Evolutionary conservation across 169 alveolate genomes (phyloP).

Genomic region (Cryptosporidium bovis): DNA sequence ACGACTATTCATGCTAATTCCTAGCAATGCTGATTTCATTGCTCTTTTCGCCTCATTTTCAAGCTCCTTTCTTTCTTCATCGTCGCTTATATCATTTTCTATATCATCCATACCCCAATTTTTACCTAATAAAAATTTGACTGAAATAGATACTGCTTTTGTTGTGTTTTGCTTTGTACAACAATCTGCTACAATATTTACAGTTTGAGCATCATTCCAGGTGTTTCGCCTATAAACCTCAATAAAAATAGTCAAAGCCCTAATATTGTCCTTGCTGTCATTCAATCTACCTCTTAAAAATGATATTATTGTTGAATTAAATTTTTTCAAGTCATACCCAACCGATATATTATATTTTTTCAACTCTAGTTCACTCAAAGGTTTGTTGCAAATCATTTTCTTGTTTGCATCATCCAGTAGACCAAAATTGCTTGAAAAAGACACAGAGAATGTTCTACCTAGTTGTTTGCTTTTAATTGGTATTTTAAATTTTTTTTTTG

Average conservation of each 20-base stretch:
- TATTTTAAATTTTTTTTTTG: background rate
- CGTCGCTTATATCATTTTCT: constrained; percentile 42
- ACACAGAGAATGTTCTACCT: constrained; percentile 17
- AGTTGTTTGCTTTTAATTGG: constrained; percentile 30
- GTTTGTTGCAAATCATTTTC: background rate
- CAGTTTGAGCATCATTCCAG: constrained; percentile 78
- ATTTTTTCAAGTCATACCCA: constrained; percentile 35
- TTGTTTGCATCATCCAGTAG: background rate
- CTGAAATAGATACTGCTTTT: constrained; percentile 54
- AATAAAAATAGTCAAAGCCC: constrained; percentile 78
- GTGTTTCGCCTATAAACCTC: constrained; percentile 78
- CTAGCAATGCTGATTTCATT: constrained; percentile 57
- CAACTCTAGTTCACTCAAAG: background rate
- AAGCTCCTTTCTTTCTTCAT: constrained; percentile 51
- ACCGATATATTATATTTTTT: constrained; percentile 47
- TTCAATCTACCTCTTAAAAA: constrained; percentile 31
- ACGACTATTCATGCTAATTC: constrained; percentile 16
- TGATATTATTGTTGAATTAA: constrained; percentile 35
- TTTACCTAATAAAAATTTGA: constrained; percentile 43
- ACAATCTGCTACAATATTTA: constrained; percentile 78
- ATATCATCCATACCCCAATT: constrained; percentile 43
- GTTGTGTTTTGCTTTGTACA: constrained; percentile 33
- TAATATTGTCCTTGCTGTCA: constrained; percentile 28
- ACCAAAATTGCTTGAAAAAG: background rate
- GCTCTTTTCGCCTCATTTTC: constrained; percentile 62